A percentile compares a stretch with the other conserved stretches of the same genome.
Evolutionary conservation across 352 stramenopile species (phyloP).

Genomic region (Plasmopara halstedii): DNA sequence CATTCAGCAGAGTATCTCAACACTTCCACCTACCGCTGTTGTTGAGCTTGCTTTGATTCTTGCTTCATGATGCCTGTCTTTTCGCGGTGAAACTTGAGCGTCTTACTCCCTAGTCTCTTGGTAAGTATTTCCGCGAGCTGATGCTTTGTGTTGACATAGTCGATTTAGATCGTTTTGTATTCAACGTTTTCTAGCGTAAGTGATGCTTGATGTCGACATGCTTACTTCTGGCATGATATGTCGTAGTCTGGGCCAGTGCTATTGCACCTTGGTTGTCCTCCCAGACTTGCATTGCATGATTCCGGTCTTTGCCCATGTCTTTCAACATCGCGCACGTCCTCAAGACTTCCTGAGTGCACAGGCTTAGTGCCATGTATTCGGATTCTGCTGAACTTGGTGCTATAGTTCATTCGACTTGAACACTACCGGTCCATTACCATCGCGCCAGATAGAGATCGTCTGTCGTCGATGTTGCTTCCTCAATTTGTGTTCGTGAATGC

Average conservation of each 20-base stretch:
- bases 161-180: not conserved
- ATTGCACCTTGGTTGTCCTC: constrained; percentile 1
- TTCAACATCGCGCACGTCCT: not conserved
- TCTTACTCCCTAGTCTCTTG: not conserved
- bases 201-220: no score
- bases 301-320: constrained; percentile 3
- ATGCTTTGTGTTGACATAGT: not conserved
- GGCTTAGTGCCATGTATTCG: constrained; percentile 11
- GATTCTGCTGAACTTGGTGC: constrained; percentile 5
- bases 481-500: no score
- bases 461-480: constrained; percentile 1
- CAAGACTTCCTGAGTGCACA: constrained; percentile 7
- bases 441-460: not conserved
- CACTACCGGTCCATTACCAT: constrained; percentile 15
- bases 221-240: not conserved
- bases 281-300: not conserved
- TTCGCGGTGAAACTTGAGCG: no score
- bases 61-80: no score
- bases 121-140: not conserved
- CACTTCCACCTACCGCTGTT: no score
- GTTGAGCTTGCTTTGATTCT: no score
- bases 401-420: constrained; percentile 10
- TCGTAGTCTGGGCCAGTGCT: not conserved
- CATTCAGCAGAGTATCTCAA: no score
- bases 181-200: no score